A percentile compares a stretch with the other conserved stretches of the same genome.
Evolutionary conservation across 208 protist species (phyloP).

Genomic region (Leishmania braziliensis): DNA sequence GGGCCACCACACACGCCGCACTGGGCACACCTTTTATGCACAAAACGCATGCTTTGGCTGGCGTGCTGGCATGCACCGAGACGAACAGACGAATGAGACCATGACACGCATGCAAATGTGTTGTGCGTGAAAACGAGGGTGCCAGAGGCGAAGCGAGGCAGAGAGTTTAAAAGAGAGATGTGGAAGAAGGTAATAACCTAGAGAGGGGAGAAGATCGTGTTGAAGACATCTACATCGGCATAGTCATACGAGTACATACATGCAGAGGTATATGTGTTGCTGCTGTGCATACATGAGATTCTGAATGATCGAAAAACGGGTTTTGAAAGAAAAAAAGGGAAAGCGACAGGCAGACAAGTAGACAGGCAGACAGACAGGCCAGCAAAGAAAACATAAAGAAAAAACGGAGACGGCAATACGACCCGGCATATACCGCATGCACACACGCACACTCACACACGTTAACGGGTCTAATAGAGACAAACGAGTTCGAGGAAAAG

Average conservation of each 20-base stretch:
- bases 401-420: neutral
- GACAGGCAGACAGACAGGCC: neutral
- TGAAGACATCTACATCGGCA: neutral
- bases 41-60: neutral
- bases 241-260: neutral
- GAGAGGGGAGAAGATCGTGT: neutral
- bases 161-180: neutral
- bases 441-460: neutral
- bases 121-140: neutral
- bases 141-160: neutral
- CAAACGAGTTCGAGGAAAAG: neutral
- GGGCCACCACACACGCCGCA: neutral
- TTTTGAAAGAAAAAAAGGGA: neutral
- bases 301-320: neutral
- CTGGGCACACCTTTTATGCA: neutral
- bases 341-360: neutral
- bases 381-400: neutral
- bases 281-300: neutral
- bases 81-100: neutral
- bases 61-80: neutral
- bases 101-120: too few species aligned
- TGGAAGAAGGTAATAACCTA: too few species aligned
- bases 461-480: neutral
- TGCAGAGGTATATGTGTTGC: neutral
- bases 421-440: neutral